Base-by-base conservation (phyloP, 768 basidiomycete genomes). In the Leccinum subtestaceum region DNA sequence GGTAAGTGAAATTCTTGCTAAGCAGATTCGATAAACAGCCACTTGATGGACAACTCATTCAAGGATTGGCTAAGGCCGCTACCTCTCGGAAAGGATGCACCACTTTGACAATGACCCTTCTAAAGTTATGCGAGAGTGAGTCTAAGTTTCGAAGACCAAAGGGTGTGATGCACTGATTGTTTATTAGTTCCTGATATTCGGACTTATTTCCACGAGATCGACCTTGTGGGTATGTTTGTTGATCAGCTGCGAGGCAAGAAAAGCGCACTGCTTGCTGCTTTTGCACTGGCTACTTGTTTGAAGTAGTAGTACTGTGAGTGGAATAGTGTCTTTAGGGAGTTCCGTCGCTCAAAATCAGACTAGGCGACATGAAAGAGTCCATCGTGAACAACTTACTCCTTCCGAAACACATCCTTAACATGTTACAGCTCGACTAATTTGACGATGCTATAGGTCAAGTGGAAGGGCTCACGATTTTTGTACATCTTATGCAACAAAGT, bases 381-480 rank as follows among this genome's bases (percentile, higher is more conserved):
- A 34, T 69, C 31, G 53, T 48, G 43, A 9, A 51, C 1, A 55
- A 58, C n/a, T n/a, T n/a, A 5, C 46, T 29, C 12, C 46, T 65
- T 49, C 25, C 48, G 8, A 48, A 48, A 27, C n/a, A 60, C 11
- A 67, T 69, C 2, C 13, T 67, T 11, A 47, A 51, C 17, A 69
- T 69, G 68, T 49, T 65, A 21, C 58, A 60, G 19, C 32, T 57
- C 8, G 63, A 69, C 54, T 70, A 56, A 47, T 70, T 69, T n/a
- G 65, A 69, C 5, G 63, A 69, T 31, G 67, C 67, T 11, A 56
- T 70, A 0, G 68, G 67, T 12, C 52, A 6, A 23, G 56, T 70
- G 1, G 67, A 68, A 51, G 67, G 67, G 11, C 70, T 67, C 49
- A 65, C 70, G 25, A 57, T 69, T 3, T 69, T 69, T 9, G 50